Conservation (phyloP, 2,329 filamentous ascomycete genomes). For the Colletotrichum simmondsii region DNA sequence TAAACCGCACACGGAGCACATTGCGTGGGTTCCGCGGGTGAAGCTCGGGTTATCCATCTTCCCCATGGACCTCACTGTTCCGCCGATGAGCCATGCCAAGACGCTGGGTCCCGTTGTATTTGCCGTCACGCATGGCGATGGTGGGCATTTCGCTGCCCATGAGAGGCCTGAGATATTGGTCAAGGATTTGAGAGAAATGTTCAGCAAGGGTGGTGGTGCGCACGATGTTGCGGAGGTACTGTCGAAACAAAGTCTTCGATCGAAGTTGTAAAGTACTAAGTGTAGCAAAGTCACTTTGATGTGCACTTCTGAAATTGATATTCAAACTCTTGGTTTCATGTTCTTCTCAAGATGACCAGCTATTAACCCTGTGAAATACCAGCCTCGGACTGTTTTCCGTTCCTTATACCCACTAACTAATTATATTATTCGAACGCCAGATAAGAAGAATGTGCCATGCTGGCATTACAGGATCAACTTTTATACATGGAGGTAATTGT, state of each 20-base stretch:
- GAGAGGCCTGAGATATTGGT: constrained; percentile 66
- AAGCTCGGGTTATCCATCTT: constrained; percentile 63
- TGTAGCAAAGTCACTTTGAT: too few species aligned
- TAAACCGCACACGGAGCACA: constrained; percentile 32
- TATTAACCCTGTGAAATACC: neutral
- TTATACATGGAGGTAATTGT: neutral
- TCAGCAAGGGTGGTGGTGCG: constrained; percentile 61
- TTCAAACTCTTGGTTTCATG: neutral
- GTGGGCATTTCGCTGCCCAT: constrained; percentile 71
- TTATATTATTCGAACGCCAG: neutral
- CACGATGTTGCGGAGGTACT: constrained; percentile 44
- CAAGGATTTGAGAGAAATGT: constrained; percentile 67
- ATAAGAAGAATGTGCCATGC: neutral
- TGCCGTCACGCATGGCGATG: constrained; percentile 59
- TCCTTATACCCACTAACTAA: too few species aligned
- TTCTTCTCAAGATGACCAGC: neutral
- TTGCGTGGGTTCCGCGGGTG: constrained; percentile 46
- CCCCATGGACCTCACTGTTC: constrained; percentile 66
- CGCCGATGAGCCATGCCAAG: constrained; percentile 66
- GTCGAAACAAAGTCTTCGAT: neutral
- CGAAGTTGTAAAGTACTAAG: neutral
- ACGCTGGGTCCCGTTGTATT: constrained; percentile 71
- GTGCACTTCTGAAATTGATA: too few species aligned
- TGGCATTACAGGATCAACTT: neutral
- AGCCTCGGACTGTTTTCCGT: neutral